Evolutionary conservation across 2,329 filamentous ascomycete species (phyloP), one percentile per base, ranked within the genome.

Genomic region (Neonectria coccinea): DNA sequence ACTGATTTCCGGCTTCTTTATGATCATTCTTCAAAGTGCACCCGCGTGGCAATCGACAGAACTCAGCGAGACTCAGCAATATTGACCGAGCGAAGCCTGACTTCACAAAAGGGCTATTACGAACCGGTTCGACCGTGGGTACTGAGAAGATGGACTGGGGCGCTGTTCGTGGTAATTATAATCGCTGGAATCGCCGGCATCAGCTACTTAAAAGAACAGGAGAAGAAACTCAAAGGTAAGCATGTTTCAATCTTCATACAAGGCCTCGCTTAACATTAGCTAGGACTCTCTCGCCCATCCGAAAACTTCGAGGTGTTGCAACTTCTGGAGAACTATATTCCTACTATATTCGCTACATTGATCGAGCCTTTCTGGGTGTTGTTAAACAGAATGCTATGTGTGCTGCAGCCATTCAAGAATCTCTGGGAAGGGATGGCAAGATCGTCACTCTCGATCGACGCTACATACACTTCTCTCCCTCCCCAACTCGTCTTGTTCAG

Each of bases 351-450:
- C 4, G 84, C 86, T 0, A 89, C 87, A 0, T 56, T 88, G 0
- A 77, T 89, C 0, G 88, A 90, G 39, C 87, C 88, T 0, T 79
- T 86, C 1, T 88, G 87, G 83, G 75, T 87, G 0, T 69, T 89
- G 0, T 61, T 90, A 0, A 89, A 87, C 45, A 79, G 87, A 0
- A 58, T 85, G 0, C 67, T 88, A 0, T 88, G 85, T 44, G 70
- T 88, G 9, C 65, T 90, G 0, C 83, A 88, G 31, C 88, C 88
- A 0, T 84, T 88, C 18, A 79, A 84, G 2, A 81, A 85, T 14
- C 74, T 90, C 0, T 78, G 79, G 20, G 63, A 68, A 5, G 82
- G 84, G 0, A 71, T 67, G 2, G 76, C 79, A 0, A 53, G 62
- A 1, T 65, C 79, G 0, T 78, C 79, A 0, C 73, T 77, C 0